Conservation (phyloP, 2,329 filamentous ascomycete species). For the Neopestalotiopsis sp. region DNA sequence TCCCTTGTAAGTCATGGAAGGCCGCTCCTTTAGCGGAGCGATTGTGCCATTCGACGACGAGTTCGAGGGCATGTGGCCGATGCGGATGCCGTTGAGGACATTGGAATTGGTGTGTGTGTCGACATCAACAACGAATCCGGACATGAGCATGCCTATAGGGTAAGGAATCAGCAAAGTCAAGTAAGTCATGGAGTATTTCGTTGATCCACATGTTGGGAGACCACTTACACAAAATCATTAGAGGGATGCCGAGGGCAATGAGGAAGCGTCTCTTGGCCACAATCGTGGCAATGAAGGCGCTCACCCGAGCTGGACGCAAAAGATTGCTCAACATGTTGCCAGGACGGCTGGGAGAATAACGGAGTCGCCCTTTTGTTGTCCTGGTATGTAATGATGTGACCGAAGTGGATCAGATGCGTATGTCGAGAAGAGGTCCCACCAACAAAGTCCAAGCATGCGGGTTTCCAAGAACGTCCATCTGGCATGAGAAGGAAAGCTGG, state of each 20-base stretch:
- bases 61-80: constrained; percentile 13
- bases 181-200: neutral
- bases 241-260: constrained; percentile 14
- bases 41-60: constrained; percentile 3
- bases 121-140: constrained; percentile 14
- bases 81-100: constrained; percentile 13
- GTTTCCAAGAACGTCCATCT: neutral
- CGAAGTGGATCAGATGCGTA: neutral
- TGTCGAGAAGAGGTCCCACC: neutral
- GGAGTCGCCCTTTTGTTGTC: neutral
- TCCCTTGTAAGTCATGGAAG: constrained; percentile 4
- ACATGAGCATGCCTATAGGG: constrained; percentile 15
- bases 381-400: neutral
- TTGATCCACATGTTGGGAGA: neutral
- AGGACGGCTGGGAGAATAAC: neutral
- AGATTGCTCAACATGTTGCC: neutral
- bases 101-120: neutral
- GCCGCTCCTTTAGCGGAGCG: constrained; percentile 1
- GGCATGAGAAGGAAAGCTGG: neutral
- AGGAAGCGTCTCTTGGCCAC: constrained; percentile 15
- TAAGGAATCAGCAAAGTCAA: too few relatives aligned
- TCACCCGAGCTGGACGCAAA: constrained; percentile 9
- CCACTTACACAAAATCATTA: constrained; percentile 15
- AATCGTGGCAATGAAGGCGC: constrained; percentile 3
- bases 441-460: neutral